These are phyloP conservation scores for Pythium rhizo-oryzae DNA, from an alignment of 352 stramenopile species.

Conservation along the genomic window DNA sequence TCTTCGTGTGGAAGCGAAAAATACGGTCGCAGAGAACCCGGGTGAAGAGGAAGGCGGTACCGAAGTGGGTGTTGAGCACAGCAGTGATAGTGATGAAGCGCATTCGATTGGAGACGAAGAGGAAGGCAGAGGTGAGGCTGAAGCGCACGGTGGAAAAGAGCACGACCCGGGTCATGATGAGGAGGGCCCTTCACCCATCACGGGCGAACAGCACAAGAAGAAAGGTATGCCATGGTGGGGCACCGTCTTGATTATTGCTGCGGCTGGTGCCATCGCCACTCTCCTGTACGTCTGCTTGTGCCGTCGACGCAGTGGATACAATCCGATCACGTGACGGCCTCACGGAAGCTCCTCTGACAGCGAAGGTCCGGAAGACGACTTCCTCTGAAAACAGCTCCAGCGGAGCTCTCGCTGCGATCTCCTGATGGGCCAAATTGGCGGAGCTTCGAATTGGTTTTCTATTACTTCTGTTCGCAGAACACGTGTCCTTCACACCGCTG, in stretches of 20 bases:
- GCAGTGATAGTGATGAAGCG: neutral
- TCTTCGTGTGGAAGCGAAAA: slow-evolving; percentile 37
- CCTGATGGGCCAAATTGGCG: neutral
- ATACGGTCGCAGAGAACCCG: too few species aligned
- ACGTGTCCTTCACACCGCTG: too few species aligned
- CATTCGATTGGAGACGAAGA: neutral
- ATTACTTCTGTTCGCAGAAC: neutral
- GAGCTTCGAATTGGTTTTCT: neutral
- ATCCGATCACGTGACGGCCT: slow-evolving; percentile 37
- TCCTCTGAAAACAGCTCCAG: slow-evolving; percentile 6
- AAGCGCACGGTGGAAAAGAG: slow-evolving; percentile 21
- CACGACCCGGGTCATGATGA: slow-evolving; percentile 25
- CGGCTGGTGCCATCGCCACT: slow-evolving; percentile 46
- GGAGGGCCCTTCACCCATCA: slow-evolving; percentile 25
- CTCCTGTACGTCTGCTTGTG: slow-evolving; percentile 48
- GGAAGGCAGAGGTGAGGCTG: neutral
- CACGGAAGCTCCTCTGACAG: slow-evolving; percentile 2
- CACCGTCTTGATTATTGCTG: slow-evolving; percentile 48
- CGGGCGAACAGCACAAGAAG: slow-evolving; percentile 21
- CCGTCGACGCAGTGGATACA: slow-evolving; percentile 49
- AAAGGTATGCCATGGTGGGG: slow-evolving; percentile 29
- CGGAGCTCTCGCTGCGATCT: neutral
- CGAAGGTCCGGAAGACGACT: slow-evolving; percentile 14
- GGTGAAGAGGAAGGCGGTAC: neutral
- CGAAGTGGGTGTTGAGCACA: neutral